These are phyloP conservation scores for Chamaenerion angustifolium DNA, from an alignment of 345 rosid genomes.

Conservation along the genomic window DNA sequence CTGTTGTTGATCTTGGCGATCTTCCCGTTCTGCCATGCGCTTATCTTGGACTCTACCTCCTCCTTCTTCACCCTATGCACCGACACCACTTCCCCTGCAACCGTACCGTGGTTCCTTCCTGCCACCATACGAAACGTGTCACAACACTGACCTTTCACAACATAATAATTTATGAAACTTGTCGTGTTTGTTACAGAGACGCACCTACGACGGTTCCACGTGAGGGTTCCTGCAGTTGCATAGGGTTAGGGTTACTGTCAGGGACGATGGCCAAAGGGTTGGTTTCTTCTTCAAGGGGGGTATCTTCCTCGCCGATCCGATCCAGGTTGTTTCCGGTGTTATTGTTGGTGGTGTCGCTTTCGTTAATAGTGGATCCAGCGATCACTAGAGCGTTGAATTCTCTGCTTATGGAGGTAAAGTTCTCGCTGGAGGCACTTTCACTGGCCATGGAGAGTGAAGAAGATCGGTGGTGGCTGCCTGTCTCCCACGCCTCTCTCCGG, in stretches of 20 bases:
- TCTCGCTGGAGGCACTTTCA: conserved; percentile 45
- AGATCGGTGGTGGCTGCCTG: conserved; percentile 28
- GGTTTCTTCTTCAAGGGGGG: conserved; percentile 32
- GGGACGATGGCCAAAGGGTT: conserved; percentile 88
- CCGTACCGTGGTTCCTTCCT: too few relatives aligned
- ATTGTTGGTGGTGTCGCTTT: conserved; percentile 6
- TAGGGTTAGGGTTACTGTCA: conserved; percentile 18
- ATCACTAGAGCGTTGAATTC: conserved; percentile 93
- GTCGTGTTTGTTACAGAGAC: too few relatives aligned
- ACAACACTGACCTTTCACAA: too few relatives aligned
- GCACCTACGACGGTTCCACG: neutral
- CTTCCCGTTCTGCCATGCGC: conserved; percentile 92
- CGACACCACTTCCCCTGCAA: conserved; percentile 21
- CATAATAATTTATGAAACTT: too few relatives aligned
- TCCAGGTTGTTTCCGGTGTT: conserved; percentile 18
- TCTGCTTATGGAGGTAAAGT: conserved; percentile 79
- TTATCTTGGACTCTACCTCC: conserved; percentile 82
- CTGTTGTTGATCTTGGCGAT: conserved; percentile 75
- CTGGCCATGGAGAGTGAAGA: conserved; percentile 29
- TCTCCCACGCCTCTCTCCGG: conserved; percentile 32
- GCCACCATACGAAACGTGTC: too few relatives aligned
- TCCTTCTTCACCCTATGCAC: conserved; percentile 84
- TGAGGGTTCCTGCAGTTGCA: conserved; percentile 5
- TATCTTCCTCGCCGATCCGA: conserved; percentile 65
- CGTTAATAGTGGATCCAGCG: conserved; percentile 45